Evolutionary conservation across 306 rosid species (phyloP), one percentile per base, ranked within the genome.

Genomic region (Pachyrhizus erosus): DNA sequence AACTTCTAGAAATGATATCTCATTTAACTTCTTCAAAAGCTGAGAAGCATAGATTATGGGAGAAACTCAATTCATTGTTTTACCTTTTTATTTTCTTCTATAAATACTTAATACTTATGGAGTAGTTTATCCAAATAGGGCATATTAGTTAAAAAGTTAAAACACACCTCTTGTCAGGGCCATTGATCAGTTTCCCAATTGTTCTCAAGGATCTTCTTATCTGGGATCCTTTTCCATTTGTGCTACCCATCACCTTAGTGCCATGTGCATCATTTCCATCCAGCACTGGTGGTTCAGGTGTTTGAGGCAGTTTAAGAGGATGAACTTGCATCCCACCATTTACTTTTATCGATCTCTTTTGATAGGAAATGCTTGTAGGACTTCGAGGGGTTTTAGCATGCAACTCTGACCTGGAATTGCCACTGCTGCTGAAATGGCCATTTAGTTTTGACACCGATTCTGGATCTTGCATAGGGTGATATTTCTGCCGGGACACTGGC

Each of bases 101-200:
- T 1, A 23, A 23, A 7, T 57, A 57, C 31, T 23, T 9, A 23
- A 7, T 57, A 57, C 31, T 23, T 9, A 23, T 1, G 8, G 33
- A 58, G 31, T 21, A 21, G 15, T 57, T 57, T 21, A 24, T 58
- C 5, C 33, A 10, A 54, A 23, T 0, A 57, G 33, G 31, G 15
- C 10, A 2, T 5, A 27, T 5, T 3, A 14, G 21, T 27, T 14
- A 65, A n/a, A 45, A 51, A 54, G 48, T 70, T 45, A 71, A 27
- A 24, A 37, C 42, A 80, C 52, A 88, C 99, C 91, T 93, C 84
- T 90, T 96, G 18, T 96, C 99, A 67, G 94, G 89, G 76, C 97
- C 96, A 79, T 87, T 96, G 21, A 96, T 93, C 78, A 96, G 88
- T 80, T 96, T 96, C 51, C 99, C 97, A 24, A 96, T 96, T 55